Evolutionary conservation across 1,284 basidiomycete species (phyloP).

Genomic region (Boletus hoseneyae): DNA sequence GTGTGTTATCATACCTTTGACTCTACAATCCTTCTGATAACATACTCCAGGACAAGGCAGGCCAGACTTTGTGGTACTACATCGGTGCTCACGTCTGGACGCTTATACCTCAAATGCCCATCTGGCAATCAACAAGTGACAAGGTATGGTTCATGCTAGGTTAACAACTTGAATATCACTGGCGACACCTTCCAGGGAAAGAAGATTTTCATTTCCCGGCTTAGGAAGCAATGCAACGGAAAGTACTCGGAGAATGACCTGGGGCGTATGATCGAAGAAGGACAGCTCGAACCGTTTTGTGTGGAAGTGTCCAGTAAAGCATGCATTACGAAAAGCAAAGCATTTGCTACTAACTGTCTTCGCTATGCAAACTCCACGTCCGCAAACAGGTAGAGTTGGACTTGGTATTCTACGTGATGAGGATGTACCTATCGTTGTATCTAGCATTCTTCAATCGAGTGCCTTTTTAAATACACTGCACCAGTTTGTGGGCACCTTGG

Average conservation of each 20-base stretch:
- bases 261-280: conserved; percentile 32
- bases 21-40: background rate
- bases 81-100: conserved; percentile 44
- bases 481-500: background rate
- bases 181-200: conserved; percentile 30
- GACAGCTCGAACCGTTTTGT: conserved; percentile 39
- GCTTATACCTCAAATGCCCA: conserved; percentile 21
- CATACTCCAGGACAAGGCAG: conserved; percentile 30
- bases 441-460: too few species aligned
- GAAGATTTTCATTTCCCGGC: conserved; percentile 32
- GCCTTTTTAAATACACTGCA: background rate
- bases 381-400: background rate
- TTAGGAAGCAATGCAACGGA: conserved; percentile 31
- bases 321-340: conserved; percentile 20
- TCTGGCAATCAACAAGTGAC: conserved; percentile 39
- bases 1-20: conserved; percentile 26
- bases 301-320: conserved; percentile 36
- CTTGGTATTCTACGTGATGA: background rate
- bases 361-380: conserved; percentile 13
- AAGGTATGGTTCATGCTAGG: conserved; percentile 28
- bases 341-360: conserved; percentile 24
- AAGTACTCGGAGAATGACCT: conserved; percentile 31
- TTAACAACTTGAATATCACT: background rate
- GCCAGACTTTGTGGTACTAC: conserved; percentile 39
- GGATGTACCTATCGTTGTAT: too few species aligned